Evolutionary conservation across 2,329 filamentous ascomycete genomes (phyloP), one percentile per base, ranked within the genome.

Genomic region (Cercospora zeina): DNA sequence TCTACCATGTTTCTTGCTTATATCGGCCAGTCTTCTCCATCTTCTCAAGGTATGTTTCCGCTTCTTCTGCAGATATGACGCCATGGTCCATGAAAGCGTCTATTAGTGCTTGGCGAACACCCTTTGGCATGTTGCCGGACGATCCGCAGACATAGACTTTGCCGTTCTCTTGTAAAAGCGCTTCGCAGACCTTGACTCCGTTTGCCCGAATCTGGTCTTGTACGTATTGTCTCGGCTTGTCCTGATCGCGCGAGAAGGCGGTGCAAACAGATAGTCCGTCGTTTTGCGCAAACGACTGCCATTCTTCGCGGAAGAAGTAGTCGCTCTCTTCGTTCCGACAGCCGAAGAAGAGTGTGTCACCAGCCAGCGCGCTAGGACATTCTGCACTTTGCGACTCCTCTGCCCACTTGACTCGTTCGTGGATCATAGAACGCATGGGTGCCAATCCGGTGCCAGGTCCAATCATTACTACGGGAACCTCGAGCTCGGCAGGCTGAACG

Each of bases 381-480:
- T 62, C 0, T 24, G 7, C 7, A 39, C 10, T 7, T 14, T 50
- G 5, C 11, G 39, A 10, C 2, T 75, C 65, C 11, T 71, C 56
- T 19, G 74, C 70, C 78, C 78, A 80, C 8, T 67, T 59, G 19
- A 74, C 70, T 27, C 91, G 88, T 68, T 96, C 88, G 73, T 89
- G 87, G n/a, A 95, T 82, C 68, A 97, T 81, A 4, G 89, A 85
- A 2, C 93, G 87, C 70, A 96, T 86, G 0, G 93, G 93, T 0
- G 93, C 93, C 33, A 97, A 80, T 6, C 93, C 93, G 0, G 93
- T 97, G 2, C 93, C 93, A 0, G 93, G 90, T 1, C 88, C 91
- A 58, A 97, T 85, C 71, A 93, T 86, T 34, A 96, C 80, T 7
- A 93, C 82, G 0, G 92, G 89, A 6, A 74, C 78, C 3, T 76